Conservation (phyloP, 345 rosid genomes). For the Corchorus capsularis region DNA sequence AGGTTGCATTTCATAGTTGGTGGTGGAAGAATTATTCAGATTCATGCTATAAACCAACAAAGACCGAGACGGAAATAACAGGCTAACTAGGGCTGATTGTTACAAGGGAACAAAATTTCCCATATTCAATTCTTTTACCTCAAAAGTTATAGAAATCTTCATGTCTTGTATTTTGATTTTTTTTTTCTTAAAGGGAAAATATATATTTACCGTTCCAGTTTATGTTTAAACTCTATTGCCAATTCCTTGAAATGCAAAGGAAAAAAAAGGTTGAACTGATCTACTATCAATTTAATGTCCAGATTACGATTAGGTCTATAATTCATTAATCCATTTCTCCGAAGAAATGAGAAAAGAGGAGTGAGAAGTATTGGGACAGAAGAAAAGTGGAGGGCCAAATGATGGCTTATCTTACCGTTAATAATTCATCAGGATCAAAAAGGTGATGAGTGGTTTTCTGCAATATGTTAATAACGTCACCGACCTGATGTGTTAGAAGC, state of each 20-base stretch:
- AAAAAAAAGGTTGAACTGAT: neutral
- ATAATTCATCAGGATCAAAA: slow-evolving; percentile 94
- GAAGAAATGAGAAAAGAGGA: neutral
- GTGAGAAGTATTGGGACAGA: neutral
- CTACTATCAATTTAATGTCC: neutral
- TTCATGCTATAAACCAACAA: neutral
- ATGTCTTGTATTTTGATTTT: neutral
- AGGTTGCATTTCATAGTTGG: neutral
- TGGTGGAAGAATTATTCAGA: neutral
- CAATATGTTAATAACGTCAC: slow-evolving; percentile 81
- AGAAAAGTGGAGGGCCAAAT: slow-evolving; percentile 4
- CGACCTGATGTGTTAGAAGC: slow-evolving; percentile 88
- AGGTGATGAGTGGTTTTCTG: slow-evolving; percentile 92
- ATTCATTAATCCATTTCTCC: neutral
- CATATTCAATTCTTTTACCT: neutral
- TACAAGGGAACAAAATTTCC: neutral
- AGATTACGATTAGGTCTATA: neutral
- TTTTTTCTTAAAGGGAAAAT: neutral
- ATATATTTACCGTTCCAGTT: neutral
- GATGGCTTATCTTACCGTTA: slow-evolving; percentile 59
- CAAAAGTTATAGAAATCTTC: neutral
- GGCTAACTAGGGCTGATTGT: neutral
- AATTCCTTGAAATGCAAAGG: neutral
- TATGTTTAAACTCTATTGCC: neutral
- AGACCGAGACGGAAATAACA: neutral